Evolutionary conservation across 176 grass and related monocot genomes (phyloP), one percentile per base, ranked within the genome.

Genomic region (Echinochloa phyllopogon): DNA sequence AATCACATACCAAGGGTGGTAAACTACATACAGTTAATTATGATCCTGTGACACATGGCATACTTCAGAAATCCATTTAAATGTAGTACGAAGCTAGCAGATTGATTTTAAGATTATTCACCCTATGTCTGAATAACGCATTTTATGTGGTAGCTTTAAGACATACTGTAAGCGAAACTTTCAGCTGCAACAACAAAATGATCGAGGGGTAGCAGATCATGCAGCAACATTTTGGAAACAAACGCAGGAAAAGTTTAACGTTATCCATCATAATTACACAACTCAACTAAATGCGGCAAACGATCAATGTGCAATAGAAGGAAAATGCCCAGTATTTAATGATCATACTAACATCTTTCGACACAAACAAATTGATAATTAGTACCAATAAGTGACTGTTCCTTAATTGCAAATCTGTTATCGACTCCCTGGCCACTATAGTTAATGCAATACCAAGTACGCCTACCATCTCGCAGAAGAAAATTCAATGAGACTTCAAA

Each of bases 41-140:
- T 49, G 4, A 23, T 65, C 67, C 12, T 80, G 6, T 57, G 48
- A 45, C 17, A 82, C 55, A 65, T 17, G 10, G 16, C 56, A 18
- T 25, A 49, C 44, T 77, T 65, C 64, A 56, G 16, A 87, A 84
- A 76, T 33, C 43, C 45, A 85, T 40, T 47, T 39, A 70, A 83
- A 7, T 55, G 39, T 44, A 39, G 43, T 67, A n/a, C 33, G 15
- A 24, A 69, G 43, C 48, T n/a, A 37, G 49, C 18, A 24, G 6
- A 40, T 36, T 43, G 79, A n/a, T n/a, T n/a, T n/a, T 53, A 41
- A 8, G 37, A 53, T 64, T 36, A 39, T 86, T 43, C 38, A 38
- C 43, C 56, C 9, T 63, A 41, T 42, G 14, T 49, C 20, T 41
- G n/a, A 20, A 79, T 41, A 70, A 24, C 16, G 7, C 45, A 9